A percentile compares a stretch with the other conserved stretches of the same genome.
Evolutionary conservation across 306 rosid genomes (phyloP).

Genomic region (Rosa chinensis): DNA sequence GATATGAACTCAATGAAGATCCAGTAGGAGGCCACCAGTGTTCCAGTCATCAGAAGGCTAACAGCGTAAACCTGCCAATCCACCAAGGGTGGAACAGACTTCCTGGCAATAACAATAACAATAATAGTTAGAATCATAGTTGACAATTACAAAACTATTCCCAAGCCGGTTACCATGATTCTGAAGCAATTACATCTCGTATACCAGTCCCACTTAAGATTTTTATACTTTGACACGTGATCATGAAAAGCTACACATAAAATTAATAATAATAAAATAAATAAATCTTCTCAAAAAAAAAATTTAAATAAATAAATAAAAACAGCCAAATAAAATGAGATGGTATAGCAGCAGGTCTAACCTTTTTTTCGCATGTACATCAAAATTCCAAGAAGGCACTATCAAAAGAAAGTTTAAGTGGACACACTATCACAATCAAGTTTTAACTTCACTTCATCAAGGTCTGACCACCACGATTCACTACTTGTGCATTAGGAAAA

Average conservation of each 20-base stretch:
- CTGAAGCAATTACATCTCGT: background rate
- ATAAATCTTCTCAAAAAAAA: too few species aligned
- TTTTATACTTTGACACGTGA: background rate
- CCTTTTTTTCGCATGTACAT: too few species aligned
- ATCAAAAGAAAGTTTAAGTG: too few species aligned
- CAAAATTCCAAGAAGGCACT: too few species aligned
- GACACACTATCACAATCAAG: too few species aligned
- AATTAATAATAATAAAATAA: too few species aligned
- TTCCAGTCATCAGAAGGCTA: background rate
- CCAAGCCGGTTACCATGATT: background rate
- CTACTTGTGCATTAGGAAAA: constrained; percentile 84
- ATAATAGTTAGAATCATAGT: background rate
- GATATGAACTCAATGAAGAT: background rate
- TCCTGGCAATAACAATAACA: background rate
- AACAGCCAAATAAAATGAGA: too few species aligned
- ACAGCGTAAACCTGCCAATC: background rate
- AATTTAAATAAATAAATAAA: too few species aligned
- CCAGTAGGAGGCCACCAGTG: background rate
- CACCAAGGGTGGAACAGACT: background rate
- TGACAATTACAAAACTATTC: background rate
- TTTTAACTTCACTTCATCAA: too few species aligned
- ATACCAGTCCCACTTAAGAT: background rate
- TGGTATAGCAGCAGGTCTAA: too few species aligned
- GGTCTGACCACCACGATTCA: constrained; percentile 93
- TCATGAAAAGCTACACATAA: background rate